Evolutionary conservation across 768 basidiomycete species (phyloP), one percentile per base, ranked within the genome.

Genomic region (Phaeolepiota aurea): DNA sequence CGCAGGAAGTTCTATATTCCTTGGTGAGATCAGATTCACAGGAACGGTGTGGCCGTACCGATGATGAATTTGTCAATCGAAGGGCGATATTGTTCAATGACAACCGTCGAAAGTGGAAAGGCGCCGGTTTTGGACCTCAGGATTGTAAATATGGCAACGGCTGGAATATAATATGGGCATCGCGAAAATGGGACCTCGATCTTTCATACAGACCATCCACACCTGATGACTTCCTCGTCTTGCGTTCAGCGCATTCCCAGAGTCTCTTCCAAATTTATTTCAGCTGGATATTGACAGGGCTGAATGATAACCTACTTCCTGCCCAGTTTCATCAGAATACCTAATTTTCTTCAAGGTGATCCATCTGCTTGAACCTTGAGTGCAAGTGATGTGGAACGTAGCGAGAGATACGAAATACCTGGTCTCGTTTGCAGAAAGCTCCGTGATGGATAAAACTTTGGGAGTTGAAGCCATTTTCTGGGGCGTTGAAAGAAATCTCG

Each of bases 51-150:
- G 20, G 34, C 38, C n/a, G 31, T 55, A 79, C 88, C 91, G 44
- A 94, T 71, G 44, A 87, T 72, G 47, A 74, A 71, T 46, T 79
- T 81, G 50, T 76, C 83, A 34, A 91, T 71, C 0, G 93, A 89
- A 0, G 94, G 91, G 18, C 94, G 79, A 57, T 84, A 97, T 56
- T 96, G 93, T 54, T 94, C 89, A 50, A 96, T 79, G 48, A 97
- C 68, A 40, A 94, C 73, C 3, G 87, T 91, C 1, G 86, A 87
- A 3, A 72, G 57, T 3, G 79, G 79, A 51, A 89, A 90, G 2
- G 76, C 72, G 44, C 74, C 68, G 5, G 74, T 77, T 57, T 78
- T 78, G 32, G 91, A 91, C 23, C 76, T 74, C 33, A 97, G 68
- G 19, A 96, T 63, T 11, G 89, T 79, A 3, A 96, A 64, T 32